Evolutionary conservation across 768 basidiomycete species (phyloP), one percentile per base, ranked within the genome.

Genomic region (Clathrus columnatus): DNA sequence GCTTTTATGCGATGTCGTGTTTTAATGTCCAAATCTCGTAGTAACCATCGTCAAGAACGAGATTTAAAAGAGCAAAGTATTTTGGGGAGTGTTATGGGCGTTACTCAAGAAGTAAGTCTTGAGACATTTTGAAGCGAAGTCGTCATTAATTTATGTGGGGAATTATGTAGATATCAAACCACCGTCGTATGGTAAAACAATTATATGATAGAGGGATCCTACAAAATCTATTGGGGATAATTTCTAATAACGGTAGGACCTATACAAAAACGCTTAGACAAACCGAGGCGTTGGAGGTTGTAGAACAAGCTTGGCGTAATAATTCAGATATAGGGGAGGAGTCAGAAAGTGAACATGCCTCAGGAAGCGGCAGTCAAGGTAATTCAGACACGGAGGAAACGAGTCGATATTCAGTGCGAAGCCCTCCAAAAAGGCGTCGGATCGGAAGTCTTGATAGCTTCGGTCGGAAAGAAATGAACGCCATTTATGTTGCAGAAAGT

Each of bases 41-140:
- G 36, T 24, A 20, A 44, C 48, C 21, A 48, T 52, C 27, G 61
- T 26, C 64, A 73, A 48, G 64, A 67, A 14, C 70, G 73, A 42
- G 73, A 79, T 23, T 72, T 78, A 2, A 80, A 83, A 41, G 84
- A 87, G 48, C 70, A 86, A 77, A 91, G 87, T 63, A 85, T 95
- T 51, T 66, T 96, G 44, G 80, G 83, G 2, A 84, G 78, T 28
- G 79, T 96, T 27, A 76, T 95, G 73, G 85, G 87, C 8, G 78
- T 95, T 5, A 87, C 90, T 2, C 83, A 86, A 65, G 87, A 92
- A 78, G 91, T 88, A 58, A 60, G 76, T 61, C 53, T 49, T 56
- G n/a, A 17, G 26, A 16, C 42, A 10, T 10, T 29, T 51, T 23
- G 36, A 10, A n/a, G 46, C 48, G n/a, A 29, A 26, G 18, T 41